Conservation (phyloP, 116 monocot species). For the Phalaenopsis hybrid region DNA sequence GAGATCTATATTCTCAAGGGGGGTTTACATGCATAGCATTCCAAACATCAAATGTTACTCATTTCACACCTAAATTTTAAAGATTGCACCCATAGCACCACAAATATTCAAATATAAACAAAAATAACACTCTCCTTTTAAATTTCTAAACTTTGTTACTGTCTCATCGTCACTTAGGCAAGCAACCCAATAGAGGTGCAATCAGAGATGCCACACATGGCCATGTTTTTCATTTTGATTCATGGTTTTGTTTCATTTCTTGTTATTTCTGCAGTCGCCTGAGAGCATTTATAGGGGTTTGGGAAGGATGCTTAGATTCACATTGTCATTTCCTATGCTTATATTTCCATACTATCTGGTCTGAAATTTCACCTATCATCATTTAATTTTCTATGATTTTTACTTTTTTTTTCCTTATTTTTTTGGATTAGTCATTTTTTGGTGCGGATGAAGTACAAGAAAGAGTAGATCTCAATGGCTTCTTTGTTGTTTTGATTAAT, state of each 20-base stretch:
- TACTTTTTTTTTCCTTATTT: not conserved
- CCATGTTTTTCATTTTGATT: not conserved
- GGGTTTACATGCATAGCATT: too few species aligned
- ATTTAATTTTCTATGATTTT: not conserved
- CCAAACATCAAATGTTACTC: too few species aligned
- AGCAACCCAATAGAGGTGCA: too few species aligned
- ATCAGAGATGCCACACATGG: too few species aligned
- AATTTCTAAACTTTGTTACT: too few species aligned
- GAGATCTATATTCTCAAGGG: too few species aligned
- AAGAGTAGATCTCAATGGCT: slow-evolving; percentile 72
- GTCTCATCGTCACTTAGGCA: too few species aligned
- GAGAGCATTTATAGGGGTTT: slow-evolving; percentile 52
- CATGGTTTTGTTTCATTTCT: slow-evolving; percentile 2
- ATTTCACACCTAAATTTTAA: too few species aligned
- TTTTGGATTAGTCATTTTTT: not conserved
- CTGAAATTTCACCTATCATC: slow-evolving; percentile 8
- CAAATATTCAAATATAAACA: too few species aligned
- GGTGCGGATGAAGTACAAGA: slow-evolving; percentile 64
- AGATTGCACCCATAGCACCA: too few species aligned
- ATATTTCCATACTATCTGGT: slow-evolving; percentile 81
- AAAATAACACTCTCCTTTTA: too few species aligned
- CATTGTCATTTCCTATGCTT: slow-evolving; percentile 64
- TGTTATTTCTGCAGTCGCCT: slow-evolving; percentile 34
- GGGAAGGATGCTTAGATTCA: slow-evolving; percentile 51
- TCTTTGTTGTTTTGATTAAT: slow-evolving; percentile 36